phyloP scores from a whole-genome alignment of 2,329 filamentous ascomycete genomes.

The Arachnomyces sp. region DNA sequence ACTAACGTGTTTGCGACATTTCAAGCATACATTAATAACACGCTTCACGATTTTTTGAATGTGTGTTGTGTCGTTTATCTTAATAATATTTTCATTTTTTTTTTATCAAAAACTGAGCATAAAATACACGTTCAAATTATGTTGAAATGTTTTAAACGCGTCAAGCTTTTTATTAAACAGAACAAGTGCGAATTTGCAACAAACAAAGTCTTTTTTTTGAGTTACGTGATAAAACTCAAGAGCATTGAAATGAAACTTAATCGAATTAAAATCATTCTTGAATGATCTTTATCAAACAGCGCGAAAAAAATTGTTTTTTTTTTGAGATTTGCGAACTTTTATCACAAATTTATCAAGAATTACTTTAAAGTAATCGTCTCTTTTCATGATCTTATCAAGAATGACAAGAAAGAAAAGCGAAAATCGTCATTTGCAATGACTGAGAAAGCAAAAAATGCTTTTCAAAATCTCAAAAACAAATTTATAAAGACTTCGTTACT shows the following conservation, averaged over 20 bases:
- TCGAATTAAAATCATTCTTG: constrained; percentile 12
- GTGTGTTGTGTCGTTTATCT: constrained; percentile 5
- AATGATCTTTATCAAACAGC: constrained; percentile 15
- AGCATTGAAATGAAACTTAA: constrained; percentile 14
- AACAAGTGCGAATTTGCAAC: constrained; percentile 12
- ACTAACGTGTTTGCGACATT: constrained; percentile 11
- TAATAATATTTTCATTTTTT: constrained; percentile 7
- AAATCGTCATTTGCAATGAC: constrained; percentile 3
- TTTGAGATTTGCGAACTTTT: constrained; percentile 24
- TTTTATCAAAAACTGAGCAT: constrained; percentile 1
- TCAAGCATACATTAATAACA: constrained; percentile 14
- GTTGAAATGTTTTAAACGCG: constrained; percentile 2
- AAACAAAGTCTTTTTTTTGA: constrained; percentile 10
- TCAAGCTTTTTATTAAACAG: constrained; percentile 6
- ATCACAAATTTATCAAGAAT: constrained; percentile 21
- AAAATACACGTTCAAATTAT: constrained; percentile 5
- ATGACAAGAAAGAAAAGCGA: neutral
- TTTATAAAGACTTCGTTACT: constrained; percentile 16
- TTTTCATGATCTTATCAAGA: constrained; percentile 12
- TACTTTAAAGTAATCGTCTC: constrained; percentile 15
- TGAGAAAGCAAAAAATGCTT: constrained; percentile 9
- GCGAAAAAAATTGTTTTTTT: no score
- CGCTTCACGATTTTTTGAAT: constrained; percentile 9
- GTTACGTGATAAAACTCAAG: constrained; percentile 8
- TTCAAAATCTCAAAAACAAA: constrained; percentile 9